Base-by-base conservation (phyloP, 805 yeast genomes). In the Metschnikowia kunwiensis region DNA sequence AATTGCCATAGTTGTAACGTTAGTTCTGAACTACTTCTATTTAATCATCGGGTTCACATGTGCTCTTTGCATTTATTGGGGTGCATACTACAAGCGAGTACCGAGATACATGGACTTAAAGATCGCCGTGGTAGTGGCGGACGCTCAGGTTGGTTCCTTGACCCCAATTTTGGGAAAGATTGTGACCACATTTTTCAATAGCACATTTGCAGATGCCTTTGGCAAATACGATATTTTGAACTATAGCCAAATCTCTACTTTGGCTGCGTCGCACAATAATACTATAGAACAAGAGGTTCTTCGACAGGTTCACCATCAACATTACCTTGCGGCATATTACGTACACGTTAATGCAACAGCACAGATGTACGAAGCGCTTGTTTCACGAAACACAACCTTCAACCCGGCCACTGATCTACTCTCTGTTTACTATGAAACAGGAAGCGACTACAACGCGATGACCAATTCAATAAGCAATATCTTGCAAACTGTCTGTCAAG, bases 31-130 rank as follows among this genome's bases (percentile, higher is more conserved):
- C 47, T 60, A 60, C 28, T 21, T 44, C 24, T 49, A 16, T 38
- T 24, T 57, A 32, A 16, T 51, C 10, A 32, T 52, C 7, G 60
- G 61, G 7, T 59, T 61, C 32, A 34, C 49, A 12, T 29, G 41
- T 4, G 53, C 55, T 1, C 48, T 61, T 7, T 54, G 56, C 34
- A 43, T 61, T n/a, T 61, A 60, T 36, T 60, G 65, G 65, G 65
- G 65, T 8, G 43, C 58, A 1, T 60, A 57, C 43, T 57, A 47
- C 24, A 33, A 50, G 22, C 44, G 65, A 13, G 26, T 40, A 3
- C 23, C 43, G 7, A 41, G 56, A 7, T 59, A 42, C 36, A 45
- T 42, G 31, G 41, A 55, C 30, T 32, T 60, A 18, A 44, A 54
- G 13, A 58, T 48, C 34, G 58, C 53, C 3, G 57, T 61, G 5